Percentiles rank a stretch among this genome's conserved stretches.
phyloP scores from a whole-genome alignment of 495 filamentous ascomycete genomes.

The Apiosordaria backusii region DNA sequence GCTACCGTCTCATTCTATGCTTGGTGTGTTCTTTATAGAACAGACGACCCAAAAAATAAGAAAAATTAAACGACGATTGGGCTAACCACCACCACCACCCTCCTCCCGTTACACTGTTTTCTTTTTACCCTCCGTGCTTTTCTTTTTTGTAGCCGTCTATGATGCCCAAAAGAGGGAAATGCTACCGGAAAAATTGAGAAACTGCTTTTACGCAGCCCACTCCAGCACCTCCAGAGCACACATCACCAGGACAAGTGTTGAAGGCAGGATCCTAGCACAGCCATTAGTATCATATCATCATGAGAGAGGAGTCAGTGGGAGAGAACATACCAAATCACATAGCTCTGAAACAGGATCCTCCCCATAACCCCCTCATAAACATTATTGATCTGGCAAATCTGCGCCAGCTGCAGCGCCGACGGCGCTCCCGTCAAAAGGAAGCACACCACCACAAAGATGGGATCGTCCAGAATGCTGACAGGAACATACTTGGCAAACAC shows the following conservation, averaged over 20 bases:
- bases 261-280: slow-evolving; percentile 76
- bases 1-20: too few species aligned
- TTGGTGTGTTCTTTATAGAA: too few species aligned
- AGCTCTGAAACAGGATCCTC: slow-evolving; percentile 91
- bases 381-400: slow-evolving; percentile 97
- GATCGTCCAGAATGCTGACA: slow-evolving; percentile 92
- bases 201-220: slow-evolving; percentile 57
- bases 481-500: slow-evolving; percentile 88
- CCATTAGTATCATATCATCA: slow-evolving; percentile 7
- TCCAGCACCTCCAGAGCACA: slow-evolving; percentile 89
- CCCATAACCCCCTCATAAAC: slow-evolving; percentile 94
- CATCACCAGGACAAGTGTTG: slow-evolving; percentile 86
- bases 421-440: slow-evolving; percentile 94
- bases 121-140: too few species aligned
- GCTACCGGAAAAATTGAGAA: neutral
- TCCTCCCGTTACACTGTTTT: neutral
- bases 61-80: too few species aligned
- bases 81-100: neutral
- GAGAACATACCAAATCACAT: slow-evolving; percentile 79
- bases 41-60: too few species aligned
- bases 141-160: neutral
- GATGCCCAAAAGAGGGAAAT: neutral
- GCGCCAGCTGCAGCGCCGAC: slow-evolving; percentile 89
- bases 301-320: neutral
- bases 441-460: slow-evolving; percentile 96